phyloP scores from a whole-genome alignment of 2,329 filamentous ascomycete species.

The Blumeriella jaapii region DNA sequence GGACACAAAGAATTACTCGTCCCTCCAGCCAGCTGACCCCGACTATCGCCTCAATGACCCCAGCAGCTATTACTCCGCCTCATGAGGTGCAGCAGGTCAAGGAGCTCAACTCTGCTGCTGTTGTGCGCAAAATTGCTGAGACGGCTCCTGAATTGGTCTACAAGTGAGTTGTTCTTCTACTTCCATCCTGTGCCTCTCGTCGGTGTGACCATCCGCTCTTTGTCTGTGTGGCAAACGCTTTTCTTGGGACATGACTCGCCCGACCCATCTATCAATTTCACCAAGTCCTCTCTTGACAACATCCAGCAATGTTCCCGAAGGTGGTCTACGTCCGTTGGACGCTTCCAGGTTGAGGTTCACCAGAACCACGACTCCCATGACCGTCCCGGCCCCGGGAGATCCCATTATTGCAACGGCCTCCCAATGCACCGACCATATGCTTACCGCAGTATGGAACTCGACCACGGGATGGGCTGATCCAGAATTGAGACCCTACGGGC shows the following conservation, averaged over 20 bases:
- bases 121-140: slow-evolving; percentile 35
- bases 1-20: slow-evolving; percentile 2
- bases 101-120: slow-evolving; percentile 40
- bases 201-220: background rate
- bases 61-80: slow-evolving; percentile 32
- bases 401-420: slow-evolving; percentile 24
- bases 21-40: background rate
- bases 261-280: background rate
- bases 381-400: slow-evolving; percentile 39
- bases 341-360: slow-evolving; percentile 49
- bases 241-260: slow-evolving; percentile 2
- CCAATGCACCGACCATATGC: slow-evolving; percentile 71
- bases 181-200: background rate
- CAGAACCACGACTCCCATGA: slow-evolving; percentile 37
- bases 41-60: slow-evolving; percentile 31
- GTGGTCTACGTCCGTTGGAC: slow-evolving; percentile 35
- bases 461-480: slow-evolving; percentile 61
- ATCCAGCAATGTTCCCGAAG: slow-evolving; percentile 53
- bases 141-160: slow-evolving; percentile 42
- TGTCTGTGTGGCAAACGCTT: too few species aligned
- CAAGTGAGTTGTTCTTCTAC: slow-evolving; percentile 6
- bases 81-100: slow-evolving; percentile 34
- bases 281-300: slow-evolving; percentile 3
- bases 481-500: slow-evolving; percentile 66
- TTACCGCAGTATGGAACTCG: slow-evolving; percentile 57